These are phyloP conservation scores for Tripterygium wilfordii DNA, from an alignment of 177 flowering plant species.

Conservation along the genomic window DNA sequence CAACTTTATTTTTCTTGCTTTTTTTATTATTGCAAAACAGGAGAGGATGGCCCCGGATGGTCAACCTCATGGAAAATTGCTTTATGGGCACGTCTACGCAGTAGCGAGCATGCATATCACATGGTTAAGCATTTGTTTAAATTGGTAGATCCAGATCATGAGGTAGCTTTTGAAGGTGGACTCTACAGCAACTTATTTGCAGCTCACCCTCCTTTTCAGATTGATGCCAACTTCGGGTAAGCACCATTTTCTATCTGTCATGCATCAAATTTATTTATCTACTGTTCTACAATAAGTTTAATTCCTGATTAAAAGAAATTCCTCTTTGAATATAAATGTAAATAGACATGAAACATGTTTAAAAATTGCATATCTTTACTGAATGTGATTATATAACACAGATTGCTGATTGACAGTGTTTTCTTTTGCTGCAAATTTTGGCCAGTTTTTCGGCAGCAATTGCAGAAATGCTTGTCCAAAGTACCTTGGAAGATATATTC, in stretches of 20 bases:
- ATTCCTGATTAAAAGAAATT: too few relatives aligned
- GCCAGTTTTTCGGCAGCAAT: constrained; percentile 69
- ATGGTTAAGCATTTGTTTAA: constrained; percentile 71
- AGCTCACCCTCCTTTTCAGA: constrained; percentile 95
- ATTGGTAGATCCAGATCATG: constrained; percentile 71
- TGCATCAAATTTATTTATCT: neutral
- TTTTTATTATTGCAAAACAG: constrained; percentile 24
- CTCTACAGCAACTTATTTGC: constrained; percentile 80
- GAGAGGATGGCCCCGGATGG: constrained; percentile 96
- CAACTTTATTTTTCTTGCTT: too few relatives aligned
- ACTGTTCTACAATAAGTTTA: too few relatives aligned
- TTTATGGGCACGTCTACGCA: constrained; percentile 79
- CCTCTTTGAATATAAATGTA: too few relatives aligned
- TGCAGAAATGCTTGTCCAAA: constrained; percentile 92
- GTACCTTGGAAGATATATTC: constrained; percentile 63
- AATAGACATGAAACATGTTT: too few relatives aligned
- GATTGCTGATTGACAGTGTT: too few relatives aligned
- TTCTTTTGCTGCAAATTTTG: too few relatives aligned
- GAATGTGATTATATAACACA: too few relatives aligned
- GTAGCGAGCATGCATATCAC: constrained; percentile 65
- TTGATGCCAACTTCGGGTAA: constrained; percentile 95
- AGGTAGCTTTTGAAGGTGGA: constrained; percentile 65
- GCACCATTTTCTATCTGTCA: constrained; percentile 6
- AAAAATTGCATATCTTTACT: too few relatives aligned
- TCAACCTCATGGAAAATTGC: constrained; percentile 82